Evolutionary conservation across 352 stramenopile species (phyloP).

Genomic region (Globisporangium viniferum): DNA sequence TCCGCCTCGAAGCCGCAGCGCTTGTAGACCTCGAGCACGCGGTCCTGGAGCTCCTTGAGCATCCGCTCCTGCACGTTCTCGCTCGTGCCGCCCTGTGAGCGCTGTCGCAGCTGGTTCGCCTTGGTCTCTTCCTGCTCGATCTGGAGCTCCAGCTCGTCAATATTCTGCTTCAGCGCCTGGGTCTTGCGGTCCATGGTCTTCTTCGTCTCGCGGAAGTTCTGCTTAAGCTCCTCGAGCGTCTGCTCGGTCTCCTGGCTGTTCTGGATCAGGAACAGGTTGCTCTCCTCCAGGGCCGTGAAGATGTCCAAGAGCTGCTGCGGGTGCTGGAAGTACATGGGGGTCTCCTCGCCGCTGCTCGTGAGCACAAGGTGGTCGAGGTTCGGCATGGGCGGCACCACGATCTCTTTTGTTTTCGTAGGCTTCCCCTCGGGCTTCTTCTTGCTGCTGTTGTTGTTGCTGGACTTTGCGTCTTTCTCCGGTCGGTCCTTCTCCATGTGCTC

Average conservation of each 20-base stretch:
- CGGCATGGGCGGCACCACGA: conserved; percentile 53
- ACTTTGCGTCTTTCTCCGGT: conserved; percentile 51
- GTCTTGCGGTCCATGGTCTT: conserved; percentile 89
- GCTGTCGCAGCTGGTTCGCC: conserved; percentile 62
- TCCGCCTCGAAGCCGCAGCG: conserved; percentile 91
- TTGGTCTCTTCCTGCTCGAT: conserved; percentile 87
- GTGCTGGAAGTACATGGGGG: conserved; percentile 95
- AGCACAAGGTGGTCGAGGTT: conserved; percentile 62
- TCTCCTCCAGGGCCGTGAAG: conserved; percentile 92
- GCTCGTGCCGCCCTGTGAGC: conserved; percentile 62
- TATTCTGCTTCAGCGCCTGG: conserved; percentile 78
- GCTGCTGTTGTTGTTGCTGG: background rate
- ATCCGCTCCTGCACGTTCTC: conserved; percentile 89
- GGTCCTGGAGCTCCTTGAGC: conserved; percentile 87
- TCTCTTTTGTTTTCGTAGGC: conserved; percentile 33
- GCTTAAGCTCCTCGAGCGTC: conserved; percentile 93
- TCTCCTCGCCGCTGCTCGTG: conserved; percentile 86
- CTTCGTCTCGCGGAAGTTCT: conserved; percentile 90
- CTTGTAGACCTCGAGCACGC: conserved; percentile 90
- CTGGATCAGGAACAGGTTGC: conserved; percentile 96
- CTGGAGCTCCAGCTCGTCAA: conserved; percentile 88
- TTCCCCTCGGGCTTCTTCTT: conserved; percentile 60
- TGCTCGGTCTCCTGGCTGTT: conserved; percentile 95
- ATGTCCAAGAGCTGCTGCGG: conserved; percentile 93
- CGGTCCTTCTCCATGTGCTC: conserved; percentile 56